Evolutionary conservation across 768 basidiomycete species (phyloP).

Genomic region (Zangia roseola): DNA sequence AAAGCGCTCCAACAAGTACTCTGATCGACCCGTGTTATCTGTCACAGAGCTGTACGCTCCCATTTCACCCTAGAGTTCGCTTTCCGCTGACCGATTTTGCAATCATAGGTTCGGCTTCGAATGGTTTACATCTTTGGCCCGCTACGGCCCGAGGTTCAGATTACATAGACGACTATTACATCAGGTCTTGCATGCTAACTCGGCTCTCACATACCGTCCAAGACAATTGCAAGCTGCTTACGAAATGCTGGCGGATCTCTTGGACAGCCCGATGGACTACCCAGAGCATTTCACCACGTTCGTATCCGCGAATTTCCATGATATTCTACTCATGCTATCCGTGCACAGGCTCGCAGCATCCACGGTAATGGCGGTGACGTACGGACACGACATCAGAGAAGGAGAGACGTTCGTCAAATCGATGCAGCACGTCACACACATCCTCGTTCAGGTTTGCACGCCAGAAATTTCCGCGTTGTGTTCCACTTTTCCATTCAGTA

Average conservation of each 20-base stretch:
- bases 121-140: slow-evolving; percentile 10
- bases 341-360: slow-evolving; percentile 3
- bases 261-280: slow-evolving; percentile 10
- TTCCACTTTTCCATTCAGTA: slow-evolving; percentile 13
- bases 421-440: slow-evolving; percentile 9
- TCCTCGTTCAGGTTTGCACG: background rate
- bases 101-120: slow-evolving; percentile 20
- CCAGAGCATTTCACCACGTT: slow-evolving; percentile 11
- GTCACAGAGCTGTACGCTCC: slow-evolving; percentile 7
- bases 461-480: slow-evolving; percentile 4
- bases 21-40: slow-evolving; percentile 18
- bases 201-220: slow-evolving; percentile 11
- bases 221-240: slow-evolving; percentile 14
- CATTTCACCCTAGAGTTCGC: background rate
- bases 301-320: background rate
- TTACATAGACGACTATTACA: slow-evolving; percentile 21
- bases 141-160: slow-evolving; percentile 24
- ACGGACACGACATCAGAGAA: slow-evolving; percentile 10
- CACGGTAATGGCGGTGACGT: slow-evolving; percentile 17
- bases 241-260: slow-evolving; percentile 5
- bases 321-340: background rate
- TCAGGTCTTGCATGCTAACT: slow-evolving; percentile 15
- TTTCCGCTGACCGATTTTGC: background rate
- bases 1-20: slow-evolving; percentile 52
- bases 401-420: slow-evolving; percentile 5